A percentile compares a stretch with the other conserved stretches of the same genome.
Evolutionary conservation across 176 grass and related monocot species (phyloP).

Genomic region (Sorghum bicolor): DNA sequence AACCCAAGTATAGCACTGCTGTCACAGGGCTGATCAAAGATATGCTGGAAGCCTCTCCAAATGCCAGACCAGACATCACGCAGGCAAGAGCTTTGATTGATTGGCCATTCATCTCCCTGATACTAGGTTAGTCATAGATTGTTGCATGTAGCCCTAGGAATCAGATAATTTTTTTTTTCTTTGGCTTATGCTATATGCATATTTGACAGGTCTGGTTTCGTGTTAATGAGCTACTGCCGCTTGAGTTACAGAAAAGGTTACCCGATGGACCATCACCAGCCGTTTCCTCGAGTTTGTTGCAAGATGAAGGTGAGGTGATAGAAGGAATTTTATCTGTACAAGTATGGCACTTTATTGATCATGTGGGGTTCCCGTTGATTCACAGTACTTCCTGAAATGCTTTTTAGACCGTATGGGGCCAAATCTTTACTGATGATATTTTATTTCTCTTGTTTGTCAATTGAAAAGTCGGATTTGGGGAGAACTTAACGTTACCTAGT

Average conservation of each 20-base stretch:
- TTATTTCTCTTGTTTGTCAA: slow-evolving; percentile 2
- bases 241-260: slow-evolving; percentile 68
- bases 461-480: not conserved
- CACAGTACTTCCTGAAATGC: not conserved
- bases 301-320: slow-evolving; percentile 42
- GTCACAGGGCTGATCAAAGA: slow-evolving; percentile 64
- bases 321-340: slow-evolving; percentile 26
- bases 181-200: slow-evolving; percentile 24
- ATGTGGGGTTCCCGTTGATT: slow-evolving; percentile 12
- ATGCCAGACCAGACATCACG: slow-evolving; percentile 72
- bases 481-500: not conserved
- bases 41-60: slow-evolving; percentile 69
- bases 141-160: slow-evolving; percentile 47
- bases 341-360: not conserved
- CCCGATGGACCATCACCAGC: slow-evolving; percentile 49
- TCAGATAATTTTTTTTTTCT: slow-evolving; percentile 27
- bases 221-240: slow-evolving; percentile 71
- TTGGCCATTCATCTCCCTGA: slow-evolving; percentile 58
- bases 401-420: not conserved
- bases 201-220: slow-evolving; percentile 69
- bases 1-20: slow-evolving; percentile 54
- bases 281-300: slow-evolving; percentile 29
- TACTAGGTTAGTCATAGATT: slow-evolving; percentile 64
- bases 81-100: slow-evolving; percentile 76
- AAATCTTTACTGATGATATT: slow-evolving; percentile 11